Percentiles rank a stretch among this genome's conserved stretches.
These are phyloP conservation scores for Boletus huronensis DNA, from an alignment of 768 basidiomycete genomes.

Conservation along the genomic window DNA sequence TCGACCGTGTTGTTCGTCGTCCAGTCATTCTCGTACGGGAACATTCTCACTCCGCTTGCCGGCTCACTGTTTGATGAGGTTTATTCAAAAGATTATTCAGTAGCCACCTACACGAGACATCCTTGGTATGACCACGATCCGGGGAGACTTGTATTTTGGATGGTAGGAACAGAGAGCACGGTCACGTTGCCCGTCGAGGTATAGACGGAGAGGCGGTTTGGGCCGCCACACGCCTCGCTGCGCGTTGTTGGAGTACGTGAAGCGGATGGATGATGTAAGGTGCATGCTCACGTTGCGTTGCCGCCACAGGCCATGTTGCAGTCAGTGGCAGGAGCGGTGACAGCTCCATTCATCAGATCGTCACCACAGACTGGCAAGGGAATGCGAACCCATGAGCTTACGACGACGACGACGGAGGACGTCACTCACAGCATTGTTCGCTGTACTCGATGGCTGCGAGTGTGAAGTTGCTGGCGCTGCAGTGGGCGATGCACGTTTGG, in stretches of 20 bases:
- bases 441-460: slow-evolving; percentile 70
- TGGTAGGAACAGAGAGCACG: slow-evolving; percentile 54
- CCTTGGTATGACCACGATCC: slow-evolving; percentile 63
- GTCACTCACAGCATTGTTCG: slow-evolving; percentile 45
- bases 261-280: not conserved
- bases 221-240: slow-evolving; percentile 71
- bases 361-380: slow-evolving; percentile 64
- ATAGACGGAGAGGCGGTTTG: slow-evolving; percentile 70
- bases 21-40: slow-evolving; percentile 61
- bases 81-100: not conserved
- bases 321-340: slow-evolving; percentile 40
- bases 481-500: slow-evolving; percentile 58
- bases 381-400: not conserved
- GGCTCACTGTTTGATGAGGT: slow-evolving; percentile 42
- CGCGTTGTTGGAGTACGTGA: slow-evolving; percentile 1
- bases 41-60: slow-evolving; percentile 39
- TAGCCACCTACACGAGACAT: slow-evolving; percentile 53
- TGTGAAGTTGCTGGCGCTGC: slow-evolving; percentile 52
- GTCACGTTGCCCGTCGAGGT: slow-evolving; percentile 48
- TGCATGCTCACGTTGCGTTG: slow-evolving; percentile 49
- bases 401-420: not conserved
- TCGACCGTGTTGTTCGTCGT: slow-evolving; percentile 59
- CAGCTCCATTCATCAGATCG: slow-evolving; percentile 58
- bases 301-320: slow-evolving; percentile 80
- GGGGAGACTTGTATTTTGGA: slow-evolving; percentile 55